Base-by-base conservation (phyloP, 177 flowering plant species). In the Vitis hybrid region DNA sequence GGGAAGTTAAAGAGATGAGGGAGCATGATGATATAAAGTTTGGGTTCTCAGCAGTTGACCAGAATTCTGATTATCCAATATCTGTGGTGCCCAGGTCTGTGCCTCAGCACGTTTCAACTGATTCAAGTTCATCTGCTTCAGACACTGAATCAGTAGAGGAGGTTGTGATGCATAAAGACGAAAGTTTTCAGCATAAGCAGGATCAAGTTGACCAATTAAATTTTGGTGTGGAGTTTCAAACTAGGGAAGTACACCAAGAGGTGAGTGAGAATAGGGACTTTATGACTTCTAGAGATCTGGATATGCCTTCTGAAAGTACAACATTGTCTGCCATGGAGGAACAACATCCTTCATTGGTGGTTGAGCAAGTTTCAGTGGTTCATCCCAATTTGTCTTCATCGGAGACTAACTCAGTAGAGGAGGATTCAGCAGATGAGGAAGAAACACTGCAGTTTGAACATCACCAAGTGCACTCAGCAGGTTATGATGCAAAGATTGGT, bases 81-180 rank as follows among this genome's bases (percentile, higher is more conserved):
- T 69, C 71, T 10, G 10, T 46, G 40, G 72, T 64, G 66, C 68
- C 74, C 14, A 78, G 72, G 60, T 66, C 70, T 60, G 68, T 49
- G 18, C 52, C 62, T 64, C 75, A 75, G 62, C 46, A 66, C 60
- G 68, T 49, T 65, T 51, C 67, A 18, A 46, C 13, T 48, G 71
- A 72, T 68, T 67, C 71, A 1, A 60, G 57, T 66, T 72, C 71
- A 46, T 75, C 75, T 18, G 65, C 75, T 5, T 68, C 74, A n/a
- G 81, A 75, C 3, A 60, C 35, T 67, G 69, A 54, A 64, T 67
- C 70, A 60, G 69, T 19, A 12, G 75, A 72, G 52, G 60, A 62
- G 7, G 59, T 6, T 56, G 13, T 52, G 50, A 21, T 15, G 52
- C 6, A 54, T 51, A 57, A 66, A 57, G 67, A 70, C 11, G 49